Base-by-base conservation (phyloP, 208 protist species). In the Crithidia thermophila region DNA sequence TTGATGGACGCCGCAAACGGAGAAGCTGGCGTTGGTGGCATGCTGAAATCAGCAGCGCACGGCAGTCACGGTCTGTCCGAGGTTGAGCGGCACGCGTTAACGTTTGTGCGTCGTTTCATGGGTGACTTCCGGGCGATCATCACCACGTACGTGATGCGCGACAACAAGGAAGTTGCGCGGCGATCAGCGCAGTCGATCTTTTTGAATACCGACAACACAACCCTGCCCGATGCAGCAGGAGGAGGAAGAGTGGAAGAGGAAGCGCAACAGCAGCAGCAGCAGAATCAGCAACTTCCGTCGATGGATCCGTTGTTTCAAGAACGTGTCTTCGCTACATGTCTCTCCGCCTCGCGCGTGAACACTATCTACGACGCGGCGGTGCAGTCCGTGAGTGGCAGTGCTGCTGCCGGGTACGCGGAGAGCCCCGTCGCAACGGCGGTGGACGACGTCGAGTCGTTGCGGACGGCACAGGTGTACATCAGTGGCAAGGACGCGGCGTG, bases 401-500 rank as follows among this genome's bases (percentile, higher is more conserved):
- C 25, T 13, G 49, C 23, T n/a, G 30, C 27, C 43, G 30, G 18
- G n/a, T 13, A 51, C 57, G 47, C 45, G 3, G 30, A 37, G 25
- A 28, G 23, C 21, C 31, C 52, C 20, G 31, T 30, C 23, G 37
- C 63, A 21, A 39, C 46, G 3, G 43, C 75, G 43, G 53, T 75
- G 18, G 77, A 82, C 45, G 78, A 84, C 50, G 72, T 84, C 30
- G 67, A 79, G 58, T 51, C 78, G 40, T 62, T 84, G 23, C 46
- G 21, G 33, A 81, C 59, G 33, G 56, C 57, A 25, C 73, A 83
- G 57, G n/a, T 87, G 37, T 94, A 86, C 59, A 72, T 94, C 51
- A 69, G 82, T 2, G 88, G 88, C 25, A 94, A 89, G 67, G 81
- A 94, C 43, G 82, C 84, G 0, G 82, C 82, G 13, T 84, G 78